These are phyloP conservation scores for Beauveria varroae DNA, from an alignment of 2,329 filamentous ascomycete species.

Conservation along the genomic window DNA sequence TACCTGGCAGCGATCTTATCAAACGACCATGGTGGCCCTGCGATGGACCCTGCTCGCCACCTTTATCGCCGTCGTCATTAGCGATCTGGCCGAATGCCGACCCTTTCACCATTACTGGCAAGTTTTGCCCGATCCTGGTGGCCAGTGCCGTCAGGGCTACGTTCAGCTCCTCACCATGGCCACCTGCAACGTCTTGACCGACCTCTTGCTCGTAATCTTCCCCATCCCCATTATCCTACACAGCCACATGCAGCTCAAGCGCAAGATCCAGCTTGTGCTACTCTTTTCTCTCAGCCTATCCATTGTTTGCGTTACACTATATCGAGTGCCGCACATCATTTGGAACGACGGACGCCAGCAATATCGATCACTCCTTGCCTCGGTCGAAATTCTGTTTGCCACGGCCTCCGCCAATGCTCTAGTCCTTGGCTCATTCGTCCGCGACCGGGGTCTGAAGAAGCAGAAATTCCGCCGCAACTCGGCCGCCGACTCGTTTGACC, in stretches of 20 bases:
- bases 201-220: constrained; percentile 78
- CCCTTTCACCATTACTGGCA: constrained; percentile 72
- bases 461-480: constrained; percentile 66
- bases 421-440: constrained; percentile 85
- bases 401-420: constrained; percentile 81
- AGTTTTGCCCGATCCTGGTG: constrained; percentile 76
- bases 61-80: constrained; percentile 72
- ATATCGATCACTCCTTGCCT: constrained; percentile 81
- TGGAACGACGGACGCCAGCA: constrained; percentile 65
- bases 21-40: constrained; percentile 62
- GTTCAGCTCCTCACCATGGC: constrained; percentile 86
- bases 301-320: constrained; percentile 71
- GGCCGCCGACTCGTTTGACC: constrained; percentile 55
- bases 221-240: constrained; percentile 81
- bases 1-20: constrained; percentile 73
- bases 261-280: constrained; percentile 70
- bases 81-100: constrained; percentile 75
- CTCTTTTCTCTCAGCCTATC: constrained; percentile 81
- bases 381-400: constrained; percentile 82
- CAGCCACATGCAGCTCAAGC: constrained; percentile 67
- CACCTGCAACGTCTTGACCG: constrained; percentile 80
- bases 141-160: constrained; percentile 77
- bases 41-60: constrained; percentile 70
- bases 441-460: constrained; percentile 87
- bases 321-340: constrained; percentile 75